Percentiles rank a stretch among this genome's conserved stretches.
These are phyloP conservation scores for Botryotinia narcissicola DNA, from an alignment of 2,329 filamentous ascomycete genomes.

Conservation along the genomic window DNA sequence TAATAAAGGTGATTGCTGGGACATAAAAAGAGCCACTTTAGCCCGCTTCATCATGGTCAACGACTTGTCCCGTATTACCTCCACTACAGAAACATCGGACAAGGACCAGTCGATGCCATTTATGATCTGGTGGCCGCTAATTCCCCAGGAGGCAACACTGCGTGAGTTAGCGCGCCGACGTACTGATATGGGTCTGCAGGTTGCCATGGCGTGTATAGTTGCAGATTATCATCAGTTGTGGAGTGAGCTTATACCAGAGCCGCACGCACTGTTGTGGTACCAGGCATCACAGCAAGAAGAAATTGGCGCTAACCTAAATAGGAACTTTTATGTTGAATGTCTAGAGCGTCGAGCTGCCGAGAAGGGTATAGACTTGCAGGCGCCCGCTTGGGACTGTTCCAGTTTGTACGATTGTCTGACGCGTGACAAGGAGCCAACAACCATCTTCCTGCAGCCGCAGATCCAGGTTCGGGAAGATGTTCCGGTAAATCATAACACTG, in stretches of 20 bases:
- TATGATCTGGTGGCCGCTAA: background rate
- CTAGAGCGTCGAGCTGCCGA: background rate
- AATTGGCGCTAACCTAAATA: background rate
- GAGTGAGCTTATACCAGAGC: background rate
- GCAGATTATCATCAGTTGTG: background rate
- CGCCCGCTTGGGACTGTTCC: background rate
- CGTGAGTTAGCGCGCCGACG: background rate
- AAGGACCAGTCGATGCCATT: background rate
- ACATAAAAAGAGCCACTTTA: background rate
- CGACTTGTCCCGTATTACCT: background rate
- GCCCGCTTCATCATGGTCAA: conserved; percentile 5
- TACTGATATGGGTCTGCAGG: background rate
- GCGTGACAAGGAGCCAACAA: background rate
- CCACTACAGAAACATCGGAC: background rate
- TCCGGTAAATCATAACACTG: background rate
- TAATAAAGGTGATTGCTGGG: too few species aligned
- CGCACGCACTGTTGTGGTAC: background rate
- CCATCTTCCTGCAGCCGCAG: background rate
- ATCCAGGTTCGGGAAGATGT: background rate
- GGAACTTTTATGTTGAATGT: background rate
- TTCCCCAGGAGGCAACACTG: background rate
- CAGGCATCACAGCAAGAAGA: background rate
- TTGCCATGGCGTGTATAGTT: background rate
- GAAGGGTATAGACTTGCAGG: background rate
- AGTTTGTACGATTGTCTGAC: background rate